Conservation (phyloP, 2,329 filamentous ascomycete species). For the Penicillium freii region DNA sequence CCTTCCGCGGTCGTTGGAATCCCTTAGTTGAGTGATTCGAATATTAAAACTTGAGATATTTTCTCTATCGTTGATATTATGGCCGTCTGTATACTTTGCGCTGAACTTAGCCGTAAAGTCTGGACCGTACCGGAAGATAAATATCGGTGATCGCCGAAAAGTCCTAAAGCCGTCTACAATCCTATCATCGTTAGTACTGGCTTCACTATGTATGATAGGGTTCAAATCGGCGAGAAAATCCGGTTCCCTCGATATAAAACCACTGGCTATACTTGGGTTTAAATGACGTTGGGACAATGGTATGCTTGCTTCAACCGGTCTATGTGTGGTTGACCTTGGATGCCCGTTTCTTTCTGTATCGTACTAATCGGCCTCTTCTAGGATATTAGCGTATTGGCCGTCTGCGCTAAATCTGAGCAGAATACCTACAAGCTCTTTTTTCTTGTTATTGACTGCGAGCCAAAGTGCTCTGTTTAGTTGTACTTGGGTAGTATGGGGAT, state of each 20-base stretch:
- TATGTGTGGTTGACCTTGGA: neutral
- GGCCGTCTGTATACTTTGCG: no score
- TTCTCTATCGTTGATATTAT: no score
- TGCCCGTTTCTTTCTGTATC: neutral
- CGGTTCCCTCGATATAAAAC: neutral
- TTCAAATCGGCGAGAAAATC: no score
- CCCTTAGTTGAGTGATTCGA: no score
- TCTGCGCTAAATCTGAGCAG: neutral
- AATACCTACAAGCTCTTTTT: neutral
- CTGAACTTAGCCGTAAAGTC: no score
- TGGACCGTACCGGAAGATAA: no score
- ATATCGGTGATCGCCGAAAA: no score
- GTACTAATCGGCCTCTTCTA: neutral
- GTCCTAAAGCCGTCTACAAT: no score
- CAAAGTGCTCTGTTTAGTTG: neutral
- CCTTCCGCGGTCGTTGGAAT: no score
- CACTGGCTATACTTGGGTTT: neutral
- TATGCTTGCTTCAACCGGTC: neutral
- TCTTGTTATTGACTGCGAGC: neutral
- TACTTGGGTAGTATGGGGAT: neutral
- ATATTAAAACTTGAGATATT: no score
- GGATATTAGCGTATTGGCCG: neutral
- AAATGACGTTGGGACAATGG: neutral
- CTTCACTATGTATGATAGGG: no score
- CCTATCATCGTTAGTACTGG: no score